These are phyloP conservation scores for Ophiocordyceps camponoti-floridani DNA, from an alignment of 2,329 filamentous ascomycete genomes.

Conservation along the genomic window DNA sequence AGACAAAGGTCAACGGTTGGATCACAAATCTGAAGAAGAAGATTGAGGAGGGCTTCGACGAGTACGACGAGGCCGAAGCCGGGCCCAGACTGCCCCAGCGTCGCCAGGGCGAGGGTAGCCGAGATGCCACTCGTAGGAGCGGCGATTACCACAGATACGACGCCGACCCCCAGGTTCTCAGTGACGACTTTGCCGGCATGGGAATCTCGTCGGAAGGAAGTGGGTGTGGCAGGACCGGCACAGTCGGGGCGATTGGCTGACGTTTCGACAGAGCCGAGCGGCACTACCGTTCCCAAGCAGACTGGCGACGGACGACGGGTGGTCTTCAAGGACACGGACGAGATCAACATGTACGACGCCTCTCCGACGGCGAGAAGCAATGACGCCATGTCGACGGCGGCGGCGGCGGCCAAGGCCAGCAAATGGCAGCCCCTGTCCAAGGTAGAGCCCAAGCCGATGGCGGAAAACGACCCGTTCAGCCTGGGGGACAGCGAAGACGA, in stretches of 20 bases:
- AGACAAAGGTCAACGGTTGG: conserved; percentile 84
- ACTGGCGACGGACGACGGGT: conserved; percentile 32
- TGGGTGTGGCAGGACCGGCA: conserved; percentile 22
- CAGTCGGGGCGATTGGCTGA: conserved; percentile 4
- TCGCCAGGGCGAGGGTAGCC: conserved; percentile 41
- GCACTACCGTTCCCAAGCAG: neutral
- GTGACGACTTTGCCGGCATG: conserved; percentile 71
- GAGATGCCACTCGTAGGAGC: conserved; percentile 51
- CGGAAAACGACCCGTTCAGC: conserved; percentile 90
- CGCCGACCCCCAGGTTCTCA: conserved; percentile 76
- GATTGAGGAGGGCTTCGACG: conserved; percentile 73
- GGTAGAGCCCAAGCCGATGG: conserved; percentile 64
- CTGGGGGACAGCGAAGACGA: conserved; percentile 93
- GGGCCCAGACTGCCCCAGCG: conserved; percentile 16
- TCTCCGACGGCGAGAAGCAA: conserved; percentile 38
- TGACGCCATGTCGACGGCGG: conserved; percentile 25
- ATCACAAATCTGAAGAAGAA: conserved; percentile 83
- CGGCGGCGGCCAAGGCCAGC: too few relatives aligned
- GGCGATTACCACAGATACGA: conserved; percentile 87
- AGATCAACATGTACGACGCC: conserved; percentile 59
- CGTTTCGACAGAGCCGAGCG: conserved; percentile 10
- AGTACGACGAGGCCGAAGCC: conserved; percentile 33
- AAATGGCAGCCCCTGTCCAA: conserved; percentile 94
- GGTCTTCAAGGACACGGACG: conserved; percentile 48
- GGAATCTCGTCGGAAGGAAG: conserved; percentile 44